Conservation (phyloP, 2,329 filamentous ascomycete species). For the Orbilia quercus region DNA sequence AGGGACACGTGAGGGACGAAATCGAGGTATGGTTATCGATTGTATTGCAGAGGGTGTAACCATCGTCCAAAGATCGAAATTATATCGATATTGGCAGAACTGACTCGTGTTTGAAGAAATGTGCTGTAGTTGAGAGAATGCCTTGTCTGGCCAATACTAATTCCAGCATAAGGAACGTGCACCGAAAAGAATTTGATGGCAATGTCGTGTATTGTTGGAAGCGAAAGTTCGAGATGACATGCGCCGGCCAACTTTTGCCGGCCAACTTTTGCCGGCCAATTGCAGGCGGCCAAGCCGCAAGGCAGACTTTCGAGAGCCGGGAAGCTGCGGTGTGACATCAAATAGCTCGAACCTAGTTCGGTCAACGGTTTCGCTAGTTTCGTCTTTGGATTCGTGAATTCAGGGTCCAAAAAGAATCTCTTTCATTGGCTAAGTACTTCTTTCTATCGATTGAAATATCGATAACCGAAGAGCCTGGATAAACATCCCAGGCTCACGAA, state of each 20-base stretch:
- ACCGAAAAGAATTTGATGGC: background rate
- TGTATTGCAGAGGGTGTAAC: background rate
- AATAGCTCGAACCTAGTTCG: conserved; percentile 6
- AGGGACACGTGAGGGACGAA: background rate
- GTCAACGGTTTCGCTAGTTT: background rate
- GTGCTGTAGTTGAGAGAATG: background rate
- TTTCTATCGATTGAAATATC: background rate
- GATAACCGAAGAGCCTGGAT: background rate
- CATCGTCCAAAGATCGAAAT: background rate
- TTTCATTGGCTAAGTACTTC: too few relatives aligned
- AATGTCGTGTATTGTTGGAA: background rate
- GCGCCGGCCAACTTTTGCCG: background rate
- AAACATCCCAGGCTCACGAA: too few relatives aligned
- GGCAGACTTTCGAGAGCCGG: conserved; percentile 32
- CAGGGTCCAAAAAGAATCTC: conserved; percentile 9
- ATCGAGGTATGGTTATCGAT: background rate
- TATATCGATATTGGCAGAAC: background rate
- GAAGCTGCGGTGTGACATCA: conserved; percentile 29
- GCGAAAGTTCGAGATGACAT: conserved; percentile 25
- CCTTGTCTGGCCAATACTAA: conserved; percentile 9
- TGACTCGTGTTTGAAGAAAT: background rate
- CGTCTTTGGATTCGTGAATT: too few relatives aligned
- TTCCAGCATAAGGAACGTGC: conserved; percentile 5
- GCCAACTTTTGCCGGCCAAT: conserved; percentile 3
- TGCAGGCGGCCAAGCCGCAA: conserved; percentile 39